Conservation (phyloP, 2,329 filamentous ascomycete species). For the Verticillium zaregamsianum region DNA sequence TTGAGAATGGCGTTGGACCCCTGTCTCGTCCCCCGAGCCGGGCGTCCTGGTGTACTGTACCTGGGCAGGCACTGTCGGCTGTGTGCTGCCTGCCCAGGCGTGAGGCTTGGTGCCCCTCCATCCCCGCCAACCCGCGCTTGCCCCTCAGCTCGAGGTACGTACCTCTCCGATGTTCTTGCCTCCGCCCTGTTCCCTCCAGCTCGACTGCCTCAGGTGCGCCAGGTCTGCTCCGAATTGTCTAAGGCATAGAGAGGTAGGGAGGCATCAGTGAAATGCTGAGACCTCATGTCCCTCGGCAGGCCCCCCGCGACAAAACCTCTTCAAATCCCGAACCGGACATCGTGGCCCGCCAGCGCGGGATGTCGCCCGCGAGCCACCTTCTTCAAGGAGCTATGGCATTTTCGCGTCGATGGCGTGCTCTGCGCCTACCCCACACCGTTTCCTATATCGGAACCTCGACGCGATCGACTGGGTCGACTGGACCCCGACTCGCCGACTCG, state of each 20-base stretch:
- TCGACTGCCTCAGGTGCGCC: too few species aligned
- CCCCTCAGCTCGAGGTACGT: neutral
- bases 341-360: neutral
- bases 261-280: too few species aligned
- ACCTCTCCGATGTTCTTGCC: neutral
- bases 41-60: neutral
- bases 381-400: conserved; percentile 10
- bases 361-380: neutral
- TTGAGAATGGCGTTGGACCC: neutral
- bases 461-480: neutral
- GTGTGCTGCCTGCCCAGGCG: neutral
- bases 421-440: conserved; percentile 21
- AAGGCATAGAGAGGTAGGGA: too few species aligned
- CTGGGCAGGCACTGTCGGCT: neutral
- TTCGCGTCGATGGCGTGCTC: conserved; percentile 28
- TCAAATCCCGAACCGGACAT: neutral
- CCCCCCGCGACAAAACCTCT: neutral
- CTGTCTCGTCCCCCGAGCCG: neutral
- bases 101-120: neutral
- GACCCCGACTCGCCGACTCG: neutral
- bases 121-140: neutral
- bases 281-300: too few species aligned
- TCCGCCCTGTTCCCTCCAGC: neutral
- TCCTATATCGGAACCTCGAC: conserved; percentile 17
- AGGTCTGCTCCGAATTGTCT: too few species aligned